These are phyloP conservation scores for Ballota nigra DNA, from an alignment of 257 asterid species.

Conservation along the genomic window DNA sequence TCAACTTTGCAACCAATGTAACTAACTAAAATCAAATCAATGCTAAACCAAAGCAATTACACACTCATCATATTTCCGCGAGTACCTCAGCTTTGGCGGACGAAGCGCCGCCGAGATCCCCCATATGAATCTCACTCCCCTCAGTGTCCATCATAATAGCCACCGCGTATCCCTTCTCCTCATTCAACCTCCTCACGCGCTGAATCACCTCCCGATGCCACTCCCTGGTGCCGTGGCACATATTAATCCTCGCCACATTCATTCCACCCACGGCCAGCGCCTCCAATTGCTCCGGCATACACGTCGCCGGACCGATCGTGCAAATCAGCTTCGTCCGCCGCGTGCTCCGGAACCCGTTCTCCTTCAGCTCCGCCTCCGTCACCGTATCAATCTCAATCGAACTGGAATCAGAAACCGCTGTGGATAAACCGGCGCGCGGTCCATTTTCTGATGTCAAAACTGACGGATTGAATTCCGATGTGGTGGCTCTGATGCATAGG, in stretches of 20 bases:
- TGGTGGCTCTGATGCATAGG: slow-evolving; percentile 17
- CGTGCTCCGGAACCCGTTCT: slow-evolving; percentile 96
- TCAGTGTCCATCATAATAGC: slow-evolving; percentile 99
- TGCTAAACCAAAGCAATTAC: neutral
- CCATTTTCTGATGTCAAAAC: slow-evolving; percentile 41
- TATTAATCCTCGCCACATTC: slow-evolving; percentile 95
- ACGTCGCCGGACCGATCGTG: slow-evolving; percentile 83
- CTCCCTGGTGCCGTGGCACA: slow-evolving; percentile 99
- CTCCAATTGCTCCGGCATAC: slow-evolving; percentile 85
- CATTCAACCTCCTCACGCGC: slow-evolving; percentile 86
- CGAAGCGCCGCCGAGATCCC: slow-evolving; percentile 92
- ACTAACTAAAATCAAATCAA: neutral
- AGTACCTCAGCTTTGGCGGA: slow-evolving; percentile 88
- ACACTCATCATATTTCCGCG: neutral
- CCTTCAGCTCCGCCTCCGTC: slow-evolving; percentile 95
- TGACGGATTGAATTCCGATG: slow-evolving; percentile 14
- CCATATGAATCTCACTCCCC: slow-evolving; percentile 99
- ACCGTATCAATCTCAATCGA: slow-evolving; percentile 89
- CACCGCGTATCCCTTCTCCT: slow-evolving; percentile 93
- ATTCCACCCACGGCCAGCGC: slow-evolving; percentile 97
- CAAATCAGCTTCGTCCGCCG: slow-evolving; percentile 90
- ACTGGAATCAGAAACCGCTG: slow-evolving; percentile 40
- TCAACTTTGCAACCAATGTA: neutral
- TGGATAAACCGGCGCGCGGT: slow-evolving; percentile 15
- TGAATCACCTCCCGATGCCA: slow-evolving; percentile 89